Conservation (phyloP, 352 stramenopile genomes). For the Pythium aquatile region DNA sequence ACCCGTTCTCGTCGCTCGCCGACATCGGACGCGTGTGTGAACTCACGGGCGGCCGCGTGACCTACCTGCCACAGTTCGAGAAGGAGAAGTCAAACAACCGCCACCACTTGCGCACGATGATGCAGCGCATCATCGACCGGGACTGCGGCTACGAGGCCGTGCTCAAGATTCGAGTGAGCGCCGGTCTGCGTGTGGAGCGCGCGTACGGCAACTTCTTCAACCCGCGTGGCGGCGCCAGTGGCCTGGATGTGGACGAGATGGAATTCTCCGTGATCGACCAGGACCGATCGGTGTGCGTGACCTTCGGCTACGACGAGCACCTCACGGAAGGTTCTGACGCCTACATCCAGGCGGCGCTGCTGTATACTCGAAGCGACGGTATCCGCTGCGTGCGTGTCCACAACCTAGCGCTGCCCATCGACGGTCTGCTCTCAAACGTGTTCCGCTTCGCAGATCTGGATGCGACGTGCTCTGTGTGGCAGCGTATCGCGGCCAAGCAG, state of each 20-base stretch:
- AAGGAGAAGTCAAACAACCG: constrained; percentile 81
- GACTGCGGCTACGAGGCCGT: constrained; percentile 85
- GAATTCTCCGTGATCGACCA: constrained; percentile 88
- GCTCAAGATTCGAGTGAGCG: constrained; percentile 86
- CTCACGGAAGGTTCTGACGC: constrained; percentile 68
- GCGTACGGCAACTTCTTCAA: constrained; percentile 84
- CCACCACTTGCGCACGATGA: constrained; percentile 70
- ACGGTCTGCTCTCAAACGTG: constrained; percentile 79
- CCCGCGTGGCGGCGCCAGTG: constrained; percentile 48
- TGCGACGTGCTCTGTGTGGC: constrained; percentile 83
- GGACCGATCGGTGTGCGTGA: constrained; percentile 82
- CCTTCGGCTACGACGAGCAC: constrained; percentile 86
- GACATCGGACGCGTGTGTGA: constrained; percentile 81
- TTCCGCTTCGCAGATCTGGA: constrained; percentile 89
- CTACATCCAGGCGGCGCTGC: constrained; percentile 86
- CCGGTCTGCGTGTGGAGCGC: constrained; percentile 81
- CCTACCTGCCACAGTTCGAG: constrained; percentile 87
- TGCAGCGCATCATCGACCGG: constrained; percentile 70
- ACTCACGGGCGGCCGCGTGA: constrained; percentile 80
- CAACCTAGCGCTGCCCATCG: constrained; percentile 82
- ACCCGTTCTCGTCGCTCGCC: constrained; percentile 78
- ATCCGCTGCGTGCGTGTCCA: constrained; percentile 90
- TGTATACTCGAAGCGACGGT: constrained; percentile 86
- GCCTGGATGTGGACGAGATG: constrained; percentile 78
- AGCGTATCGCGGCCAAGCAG: constrained; percentile 71